Evolutionary conservation across 495 filamentous ascomycete species (phyloP), one percentile per base, ranked within the genome.

Genomic region (Annulohypoxylon nitens): DNA sequence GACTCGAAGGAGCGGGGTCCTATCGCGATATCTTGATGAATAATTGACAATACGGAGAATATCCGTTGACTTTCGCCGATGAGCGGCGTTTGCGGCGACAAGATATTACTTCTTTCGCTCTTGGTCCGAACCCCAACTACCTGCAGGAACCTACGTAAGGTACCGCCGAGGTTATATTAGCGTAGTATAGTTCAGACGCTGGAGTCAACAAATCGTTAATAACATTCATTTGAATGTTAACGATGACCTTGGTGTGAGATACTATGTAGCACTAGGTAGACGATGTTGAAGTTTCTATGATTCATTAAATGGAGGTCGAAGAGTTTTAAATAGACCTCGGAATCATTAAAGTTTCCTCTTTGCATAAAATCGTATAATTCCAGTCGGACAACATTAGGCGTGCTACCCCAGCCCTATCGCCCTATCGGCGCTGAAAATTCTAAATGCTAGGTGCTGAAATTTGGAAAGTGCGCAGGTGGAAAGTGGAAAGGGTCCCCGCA

Each of bases 101-200:
- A 70, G 67, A 59, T 55, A 69, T 62, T 64, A 20, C 60, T 41
- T 41, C 39, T 70, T 70, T 69, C 23, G 16, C 20, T 53, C 36
- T 45, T 37, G 54, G 26, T 26, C 26, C 55, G 54, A 23, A 50
- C 30, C 33, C 43, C 20, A 63, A 41, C 20, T 70, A 48, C 36
- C 55, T 71, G 62, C 69, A 71, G 69, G 69, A 71, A 65, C 68
- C 68, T 25, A 66, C 30, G 51, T 3, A 57, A 51, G 61, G 61
- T 63, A 54, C 62, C 47, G 47, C 33, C 47, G n/a, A 61, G 50
- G 65, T 43, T 55, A 10, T 34, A 57, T 18, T 6, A 30, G 30
- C 1, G 33, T 18, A 57, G 30, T n/a, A 57, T 8, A 26, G 3
- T 34, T 36, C 16, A 10, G 16, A 57, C 4, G 8, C 18, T 57